phyloP scores from a whole-genome alignment of 768 basidiomycete genomes.

The Pleurotus tuoliensis region DNA sequence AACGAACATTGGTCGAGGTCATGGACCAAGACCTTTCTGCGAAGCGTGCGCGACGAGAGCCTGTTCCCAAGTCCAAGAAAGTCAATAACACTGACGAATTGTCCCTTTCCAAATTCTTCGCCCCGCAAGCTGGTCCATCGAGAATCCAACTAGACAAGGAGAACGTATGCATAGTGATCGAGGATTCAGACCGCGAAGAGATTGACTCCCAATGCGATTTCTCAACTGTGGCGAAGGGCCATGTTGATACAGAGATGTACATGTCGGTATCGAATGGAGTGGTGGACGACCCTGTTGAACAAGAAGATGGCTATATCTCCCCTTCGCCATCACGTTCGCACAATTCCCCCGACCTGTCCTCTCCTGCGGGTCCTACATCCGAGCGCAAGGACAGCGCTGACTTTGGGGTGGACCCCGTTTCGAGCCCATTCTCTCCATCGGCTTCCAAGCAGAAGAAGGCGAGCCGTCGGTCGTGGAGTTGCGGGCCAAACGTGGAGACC shows the following conservation, averaged over 20 bases:
- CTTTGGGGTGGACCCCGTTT: slow-evolving; percentile 51
- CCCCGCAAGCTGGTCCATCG: slow-evolving; percentile 21
- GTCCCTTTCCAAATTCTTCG: slow-evolving; percentile 10
- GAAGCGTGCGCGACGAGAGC: slow-evolving; percentile 29
- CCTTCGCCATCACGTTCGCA: slow-evolving; percentile 53
- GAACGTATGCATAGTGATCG: slow-evolving; percentile 30
- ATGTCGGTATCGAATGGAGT: slow-evolving; percentile 36
- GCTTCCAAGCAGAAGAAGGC: slow-evolving; percentile 7
- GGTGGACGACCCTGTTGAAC: slow-evolving; percentile 43
- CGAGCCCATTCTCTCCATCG: slow-evolving; percentile 35
- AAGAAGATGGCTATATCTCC: slow-evolving; percentile 85
- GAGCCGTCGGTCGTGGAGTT: slow-evolving; percentile 3
- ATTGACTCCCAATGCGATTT: slow-evolving; percentile 20
- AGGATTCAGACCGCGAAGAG: slow-evolving; percentile 24
- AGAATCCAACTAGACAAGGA: slow-evolving; percentile 30
- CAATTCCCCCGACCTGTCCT: neutral
- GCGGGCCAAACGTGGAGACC: slow-evolving; percentile 22
- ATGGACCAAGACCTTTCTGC: slow-evolving; percentile 60
- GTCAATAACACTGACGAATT: slow-evolving; percentile 1
- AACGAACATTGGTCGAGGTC: slow-evolving; percentile 67
- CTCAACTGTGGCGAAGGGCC: slow-evolving; percentile 30
- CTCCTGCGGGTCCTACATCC: neutral
- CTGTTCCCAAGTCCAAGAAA: slow-evolving; percentile 33
- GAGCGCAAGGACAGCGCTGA: slow-evolving; percentile 28
- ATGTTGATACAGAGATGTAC: slow-evolving; percentile 35